Percentiles rank a stretch among this genome's conserved stretches.
phyloP scores from a whole-genome alignment of 148 eudicot species.

The Salicornia ramosissima region DNA sequence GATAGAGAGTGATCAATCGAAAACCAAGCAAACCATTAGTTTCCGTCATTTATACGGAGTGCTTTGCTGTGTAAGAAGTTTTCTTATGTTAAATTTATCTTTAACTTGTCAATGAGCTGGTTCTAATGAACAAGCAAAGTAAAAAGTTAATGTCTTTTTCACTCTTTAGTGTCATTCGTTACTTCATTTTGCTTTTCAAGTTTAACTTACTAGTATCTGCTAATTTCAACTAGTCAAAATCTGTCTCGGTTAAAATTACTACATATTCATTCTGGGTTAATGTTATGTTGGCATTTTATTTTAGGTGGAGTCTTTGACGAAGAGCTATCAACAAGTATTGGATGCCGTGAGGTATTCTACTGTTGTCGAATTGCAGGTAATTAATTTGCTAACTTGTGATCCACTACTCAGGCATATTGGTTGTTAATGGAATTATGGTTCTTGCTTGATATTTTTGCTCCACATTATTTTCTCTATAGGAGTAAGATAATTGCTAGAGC shows the following conservation, averaged over 20 bases:
- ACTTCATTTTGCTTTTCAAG: slow-evolving; percentile 1
- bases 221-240: not conserved
- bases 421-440: not conserved
- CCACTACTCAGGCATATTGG: not conserved
- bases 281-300: slow-evolving; percentile 7
- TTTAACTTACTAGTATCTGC: not conserved
- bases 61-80: too few species aligned
- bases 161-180: too few species aligned
- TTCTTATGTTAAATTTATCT: too few species aligned
- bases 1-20: too few species aligned
- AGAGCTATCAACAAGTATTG: slow-evolving; percentile 51
- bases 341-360: slow-evolving; percentile 53
- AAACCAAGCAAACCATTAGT: too few species aligned
- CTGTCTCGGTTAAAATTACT: not conserved
- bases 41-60: too few species aligned
- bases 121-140: too few species aligned
- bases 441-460: not conserved
- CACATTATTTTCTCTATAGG: too few species aligned
- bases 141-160: too few species aligned
- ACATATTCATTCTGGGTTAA: not conserved
- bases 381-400: not conserved
- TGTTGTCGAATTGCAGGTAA: slow-evolving; percentile 73
- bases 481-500: not conserved
- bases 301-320: slow-evolving; percentile 64
- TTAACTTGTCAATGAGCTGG: too few species aligned